phyloP scores from a whole-genome alignment of 169 alveolate genomes.

The Babesia ovata region DNA sequence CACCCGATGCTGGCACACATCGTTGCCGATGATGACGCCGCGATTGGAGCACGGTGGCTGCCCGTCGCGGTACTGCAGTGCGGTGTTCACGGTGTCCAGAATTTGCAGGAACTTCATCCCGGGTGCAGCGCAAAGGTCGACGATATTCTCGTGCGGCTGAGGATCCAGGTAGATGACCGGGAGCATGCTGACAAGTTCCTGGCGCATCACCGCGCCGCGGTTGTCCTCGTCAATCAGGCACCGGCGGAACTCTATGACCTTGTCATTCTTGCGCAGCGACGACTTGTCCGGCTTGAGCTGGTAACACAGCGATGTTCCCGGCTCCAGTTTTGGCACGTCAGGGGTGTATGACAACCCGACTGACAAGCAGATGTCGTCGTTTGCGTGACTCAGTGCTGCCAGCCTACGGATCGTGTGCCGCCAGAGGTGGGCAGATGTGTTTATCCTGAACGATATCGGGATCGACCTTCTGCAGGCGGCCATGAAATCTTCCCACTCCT shows the following conservation, averaged over 20 bases:
- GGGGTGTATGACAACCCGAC: constrained; percentile 7
- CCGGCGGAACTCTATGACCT: constrained; percentile 58
- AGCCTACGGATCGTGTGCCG: constrained; percentile 31
- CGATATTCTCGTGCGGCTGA: constrained; percentile 84
- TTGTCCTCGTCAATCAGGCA: constrained; percentile 84
- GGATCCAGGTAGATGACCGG: constrained; percentile 91
- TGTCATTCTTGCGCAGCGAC: constrained; percentile 70
- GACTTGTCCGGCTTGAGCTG: constrained; percentile 56
- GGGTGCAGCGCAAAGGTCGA: constrained; percentile 98
- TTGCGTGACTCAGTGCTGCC: neutral
- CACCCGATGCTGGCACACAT: constrained; percentile 57
- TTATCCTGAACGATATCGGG: constrained; percentile 75
- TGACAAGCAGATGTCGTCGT: constrained; percentile 14
- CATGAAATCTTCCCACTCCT: constrained; percentile 69
- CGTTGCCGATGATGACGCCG: constrained; percentile 71
- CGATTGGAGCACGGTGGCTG: constrained; percentile 32
- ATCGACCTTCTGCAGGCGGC: constrained; percentile 55
- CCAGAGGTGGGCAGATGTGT: constrained; percentile 48
- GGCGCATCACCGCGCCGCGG: constrained; percentile 91
- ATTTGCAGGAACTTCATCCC: constrained; percentile 73
- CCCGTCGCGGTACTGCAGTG: constrained; percentile 22
- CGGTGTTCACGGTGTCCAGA: constrained; percentile 44
- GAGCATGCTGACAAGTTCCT: constrained; percentile 96
- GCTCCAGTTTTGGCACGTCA: constrained; percentile 10
- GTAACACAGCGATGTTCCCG: constrained; percentile 17